Evolutionary conservation across 192 early-diverging fungal genomes (phyloP), one percentile per base, ranked within the genome.

Genomic region (Funneliformis geosporum): DNA sequence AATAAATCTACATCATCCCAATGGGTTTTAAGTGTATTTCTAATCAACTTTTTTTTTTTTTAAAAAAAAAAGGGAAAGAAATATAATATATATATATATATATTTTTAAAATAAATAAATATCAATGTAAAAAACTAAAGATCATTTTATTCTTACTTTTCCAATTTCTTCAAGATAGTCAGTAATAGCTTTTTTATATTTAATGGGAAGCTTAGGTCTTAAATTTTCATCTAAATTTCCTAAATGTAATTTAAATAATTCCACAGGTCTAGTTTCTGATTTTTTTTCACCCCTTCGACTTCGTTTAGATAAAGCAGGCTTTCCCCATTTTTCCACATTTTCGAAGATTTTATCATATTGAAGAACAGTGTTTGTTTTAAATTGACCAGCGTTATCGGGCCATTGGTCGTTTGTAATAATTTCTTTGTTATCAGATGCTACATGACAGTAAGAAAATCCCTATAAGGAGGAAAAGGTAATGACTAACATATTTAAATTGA

Each of bases 91-190:
- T 5, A 18, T 50, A 4, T 14, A 16, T 50, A 18, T 5, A 50
- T 18, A 50, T 18, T 47, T 14, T 1, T 14, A 47, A 47, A 47
- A 5, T 55, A 33, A 33, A 33, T 33, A 33, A 33, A 33, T 33
- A 33, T 33, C 33, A 33, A 2, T 33, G 2, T 33, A 33, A 33
- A n/a, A 33, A 33, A 33, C 33, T 33, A 33, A 33, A 33, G 2
- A 33, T n/a, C 12, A 18, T n/a, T n/a, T 16, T 55, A 21, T 21
- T 6, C 50, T 21, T 55, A 55, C 50, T 16, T 55, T 16, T 55
- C 44, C 64, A 4, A 77, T 25, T 77, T 77, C 43, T 46, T 0
- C n/a, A 46, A 77, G 75, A 66, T 77, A 77, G 47, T 77, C 75
- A 21, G 40, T 65, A 16, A 77, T 77, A 21, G 75, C 75, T 39